These are phyloP conservation scores for Ziziphus jujuba DNA, from an alignment of 306 rosid genomes.

Conservation along the genomic window DNA sequence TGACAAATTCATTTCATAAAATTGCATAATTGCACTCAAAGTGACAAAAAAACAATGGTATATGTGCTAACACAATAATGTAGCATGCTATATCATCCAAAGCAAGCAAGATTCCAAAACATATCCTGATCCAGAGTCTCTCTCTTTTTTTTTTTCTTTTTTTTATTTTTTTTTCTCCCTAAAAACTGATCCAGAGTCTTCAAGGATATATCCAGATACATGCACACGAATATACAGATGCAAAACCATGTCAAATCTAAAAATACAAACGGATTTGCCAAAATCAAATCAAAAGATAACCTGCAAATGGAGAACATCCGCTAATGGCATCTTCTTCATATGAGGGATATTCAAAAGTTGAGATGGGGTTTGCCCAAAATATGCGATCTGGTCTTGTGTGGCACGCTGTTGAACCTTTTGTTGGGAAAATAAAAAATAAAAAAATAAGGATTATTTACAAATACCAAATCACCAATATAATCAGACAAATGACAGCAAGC, in stretches of 20 bases:
- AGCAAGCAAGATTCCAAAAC: too few relatives aligned
- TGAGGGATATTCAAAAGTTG: constrained; percentile 94
- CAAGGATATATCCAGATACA: neutral
- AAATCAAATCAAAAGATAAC: constrained; percentile 34
- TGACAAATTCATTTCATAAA: too few relatives aligned
- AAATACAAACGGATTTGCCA: constrained; percentile 12
- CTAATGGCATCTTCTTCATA: constrained; percentile 64
- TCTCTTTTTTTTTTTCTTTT: too few relatives aligned
- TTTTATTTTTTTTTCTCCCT: too few relatives aligned
- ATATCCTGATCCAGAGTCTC: too few relatives aligned
- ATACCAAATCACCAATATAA: constrained; percentile 5
- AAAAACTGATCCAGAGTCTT: too few relatives aligned
- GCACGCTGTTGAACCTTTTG: constrained; percentile 83
- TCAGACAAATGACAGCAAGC: constrained; percentile 26
- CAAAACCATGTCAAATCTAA: neutral
- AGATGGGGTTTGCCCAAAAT: constrained; percentile 98
- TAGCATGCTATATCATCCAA: too few relatives aligned
- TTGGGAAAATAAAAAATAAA: too few relatives aligned
- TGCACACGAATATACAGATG: neutral
- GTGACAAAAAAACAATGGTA: too few relatives aligned
- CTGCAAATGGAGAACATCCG: constrained; percentile 95
- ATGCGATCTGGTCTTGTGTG: constrained; percentile 97
- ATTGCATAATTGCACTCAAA: too few relatives aligned
- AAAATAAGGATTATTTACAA: constrained; percentile 9
- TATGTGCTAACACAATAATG: too few relatives aligned